phyloP scores from a whole-genome alignment of 2,329 filamentous ascomycete species.

The Colletotrichum eleusines region DNA sequence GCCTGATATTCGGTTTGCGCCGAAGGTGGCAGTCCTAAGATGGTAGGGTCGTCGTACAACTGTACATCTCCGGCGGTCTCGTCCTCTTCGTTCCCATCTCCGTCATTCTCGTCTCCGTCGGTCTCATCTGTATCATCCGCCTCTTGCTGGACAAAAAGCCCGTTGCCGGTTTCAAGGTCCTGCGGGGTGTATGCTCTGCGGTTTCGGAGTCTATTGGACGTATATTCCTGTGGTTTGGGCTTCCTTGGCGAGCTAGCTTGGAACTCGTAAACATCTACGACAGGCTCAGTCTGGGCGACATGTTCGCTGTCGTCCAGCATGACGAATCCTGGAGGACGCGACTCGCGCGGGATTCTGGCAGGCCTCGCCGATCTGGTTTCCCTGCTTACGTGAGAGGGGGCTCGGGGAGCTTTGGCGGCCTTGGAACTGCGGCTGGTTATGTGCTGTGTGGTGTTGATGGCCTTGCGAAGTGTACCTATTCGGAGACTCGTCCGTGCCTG shows the following conservation, averaged over 20 bases:
- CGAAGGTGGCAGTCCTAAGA: conserved; percentile 9
- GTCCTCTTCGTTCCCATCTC: neutral
- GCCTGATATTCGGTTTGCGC: neutral
- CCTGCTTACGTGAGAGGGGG: neutral
- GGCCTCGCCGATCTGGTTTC: neutral
- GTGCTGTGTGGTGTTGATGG: neutral
- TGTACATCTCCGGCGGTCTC: neutral
- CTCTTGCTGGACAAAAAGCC: conserved; percentile 13
- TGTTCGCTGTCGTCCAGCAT: neutral
- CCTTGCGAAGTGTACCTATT: conserved; percentile 3
- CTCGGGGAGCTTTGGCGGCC: neutral
- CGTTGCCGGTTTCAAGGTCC: neutral
- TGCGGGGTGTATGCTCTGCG: neutral
- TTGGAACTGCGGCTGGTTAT: neutral
- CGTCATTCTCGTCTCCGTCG: neutral
- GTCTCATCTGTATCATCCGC: neutral
- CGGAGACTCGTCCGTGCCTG: neutral
- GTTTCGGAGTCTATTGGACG: neutral
- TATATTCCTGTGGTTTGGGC: neutral
- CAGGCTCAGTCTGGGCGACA: neutral
- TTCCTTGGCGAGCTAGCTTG: neutral
- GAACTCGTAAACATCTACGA: neutral
- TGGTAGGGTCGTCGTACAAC: conserved; percentile 30
- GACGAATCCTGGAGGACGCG: neutral
- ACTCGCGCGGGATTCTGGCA: neutral